phyloP scores from a whole-genome alignment of 768 basidiomycete genomes.

The Psilocybe cyanescens region DNA sequence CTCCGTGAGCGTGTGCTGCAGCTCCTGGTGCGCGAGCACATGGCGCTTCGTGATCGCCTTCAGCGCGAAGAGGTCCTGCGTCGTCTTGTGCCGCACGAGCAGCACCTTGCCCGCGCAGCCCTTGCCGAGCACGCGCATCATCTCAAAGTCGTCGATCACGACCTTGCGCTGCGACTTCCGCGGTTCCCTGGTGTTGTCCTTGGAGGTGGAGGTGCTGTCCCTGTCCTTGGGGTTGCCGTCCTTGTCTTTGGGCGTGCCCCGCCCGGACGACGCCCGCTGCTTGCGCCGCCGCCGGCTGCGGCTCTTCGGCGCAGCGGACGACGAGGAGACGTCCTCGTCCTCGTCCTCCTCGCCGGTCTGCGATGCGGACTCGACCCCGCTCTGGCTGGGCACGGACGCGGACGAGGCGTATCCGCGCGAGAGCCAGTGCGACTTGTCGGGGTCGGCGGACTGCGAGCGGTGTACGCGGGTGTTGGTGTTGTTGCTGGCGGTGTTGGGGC shows the following conservation, averaged over 20 bases:
- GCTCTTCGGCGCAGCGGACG: conserved; percentile 43
- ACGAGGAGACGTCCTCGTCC: conserved; percentile 66
- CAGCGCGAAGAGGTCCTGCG: conserved; percentile 81
- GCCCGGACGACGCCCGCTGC: conserved; percentile 25
- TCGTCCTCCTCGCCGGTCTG: conserved; percentile 42
- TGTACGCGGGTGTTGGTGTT: conserved; percentile 44
- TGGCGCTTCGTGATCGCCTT: conserved; percentile 99
- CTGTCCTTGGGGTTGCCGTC: too few relatives aligned
- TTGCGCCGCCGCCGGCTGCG: conserved; percentile 22
- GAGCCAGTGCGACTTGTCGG: conserved; percentile 60
- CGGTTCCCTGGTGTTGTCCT: conserved; percentile 28
- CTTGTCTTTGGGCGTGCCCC: conserved; percentile 53
- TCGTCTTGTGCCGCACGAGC: conserved; percentile 81
- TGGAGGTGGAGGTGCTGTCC: too few relatives aligned
- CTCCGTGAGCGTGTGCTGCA: conserved; percentile 95
- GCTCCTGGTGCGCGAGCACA: conserved; percentile 94
- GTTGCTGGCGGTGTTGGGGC: too few relatives aligned
- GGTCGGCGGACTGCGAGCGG: conserved; percentile 84
- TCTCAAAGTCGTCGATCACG: conserved; percentile 90
- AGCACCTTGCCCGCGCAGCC: conserved; percentile 98
- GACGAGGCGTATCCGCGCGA: conserved; percentile 65
- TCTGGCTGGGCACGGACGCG: conserved; percentile 50
- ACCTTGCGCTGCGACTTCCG: conserved; percentile 75
- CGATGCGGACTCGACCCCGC: conserved; percentile 52
- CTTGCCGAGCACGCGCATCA: conserved; percentile 95